Evolutionary conservation across 1,284 basidiomycete genomes (phyloP).

Genomic region (Phylloporus gajari): DNA sequence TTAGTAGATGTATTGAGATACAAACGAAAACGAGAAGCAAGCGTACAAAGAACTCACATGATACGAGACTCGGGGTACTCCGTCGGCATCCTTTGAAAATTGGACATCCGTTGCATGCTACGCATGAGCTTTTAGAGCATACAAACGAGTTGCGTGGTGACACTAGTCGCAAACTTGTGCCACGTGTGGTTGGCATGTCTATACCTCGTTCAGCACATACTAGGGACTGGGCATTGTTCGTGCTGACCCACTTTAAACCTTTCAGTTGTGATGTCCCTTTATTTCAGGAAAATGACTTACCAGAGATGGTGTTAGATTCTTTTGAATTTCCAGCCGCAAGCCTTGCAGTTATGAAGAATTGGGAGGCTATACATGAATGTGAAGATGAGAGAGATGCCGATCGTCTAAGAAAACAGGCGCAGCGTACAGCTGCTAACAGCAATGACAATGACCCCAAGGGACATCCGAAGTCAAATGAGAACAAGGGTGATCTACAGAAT

Average conservation of each 20-base stretch:
- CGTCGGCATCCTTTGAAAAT: slow-evolving; percentile 9
- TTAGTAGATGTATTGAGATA: slow-evolving; percentile 6
- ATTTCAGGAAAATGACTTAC: background rate
- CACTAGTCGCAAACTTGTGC: slow-evolving; percentile 16
- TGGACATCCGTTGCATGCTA: slow-evolving; percentile 5
- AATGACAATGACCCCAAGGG: too few species aligned
- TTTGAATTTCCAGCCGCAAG: too few species aligned
- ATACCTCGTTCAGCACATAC: slow-evolving; percentile 30
- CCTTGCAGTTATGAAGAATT: slow-evolving; percentile 8
- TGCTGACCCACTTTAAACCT: slow-evolving; percentile 40
- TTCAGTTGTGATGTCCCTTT: slow-evolving; percentile 21
- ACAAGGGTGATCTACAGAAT: too few species aligned
- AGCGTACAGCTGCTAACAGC: background rate
- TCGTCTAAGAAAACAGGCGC: background rate
- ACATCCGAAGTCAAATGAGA: too few species aligned
- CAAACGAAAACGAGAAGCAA: background rate
- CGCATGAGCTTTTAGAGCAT: slow-evolving; percentile 34
- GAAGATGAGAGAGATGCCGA: slow-evolving; percentile 17
- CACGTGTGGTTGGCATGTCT: slow-evolving; percentile 33
- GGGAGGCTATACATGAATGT: slow-evolving; percentile 21
- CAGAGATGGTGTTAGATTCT: too few species aligned
- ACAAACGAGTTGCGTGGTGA: slow-evolving; percentile 11
- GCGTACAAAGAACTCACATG: slow-evolving; percentile 7
- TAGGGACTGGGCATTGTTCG: slow-evolving; percentile 31
- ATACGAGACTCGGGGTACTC: slow-evolving; percentile 15